A percentile compares a stretch with the other conserved stretches of the same genome.
phyloP scores from a whole-genome alignment of 2,329 filamentous ascomycete genomes.

The Trichoderma koningiopsis region DNA sequence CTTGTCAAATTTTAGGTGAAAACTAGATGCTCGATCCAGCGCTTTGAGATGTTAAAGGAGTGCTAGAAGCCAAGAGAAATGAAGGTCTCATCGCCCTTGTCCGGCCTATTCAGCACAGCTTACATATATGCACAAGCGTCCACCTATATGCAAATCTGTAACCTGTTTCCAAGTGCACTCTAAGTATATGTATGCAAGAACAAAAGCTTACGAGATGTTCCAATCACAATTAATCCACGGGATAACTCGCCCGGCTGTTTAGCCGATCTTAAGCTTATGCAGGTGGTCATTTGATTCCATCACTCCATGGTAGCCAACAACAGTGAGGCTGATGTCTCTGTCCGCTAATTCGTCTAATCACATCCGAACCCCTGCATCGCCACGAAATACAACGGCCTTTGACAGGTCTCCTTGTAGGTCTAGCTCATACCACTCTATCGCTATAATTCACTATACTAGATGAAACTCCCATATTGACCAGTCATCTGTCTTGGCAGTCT shows the following conservation, averaged over 20 bases:
- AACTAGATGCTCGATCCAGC: not conserved
- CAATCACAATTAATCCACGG: not conserved
- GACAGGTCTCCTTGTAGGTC: not conserved
- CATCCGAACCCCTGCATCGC: not conserved
- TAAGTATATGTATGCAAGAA: not conserved
- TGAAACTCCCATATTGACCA: not conserved
- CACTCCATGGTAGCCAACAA: not conserved
- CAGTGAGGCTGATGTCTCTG: not conserved
- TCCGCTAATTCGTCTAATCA: not conserved
- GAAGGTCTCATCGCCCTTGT: conserved; percentile 2
- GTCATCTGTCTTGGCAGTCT: not conserved
- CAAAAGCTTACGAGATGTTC: not conserved
- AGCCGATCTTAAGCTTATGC: not conserved
- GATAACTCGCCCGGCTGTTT: not conserved
- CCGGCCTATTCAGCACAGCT: not conserved
- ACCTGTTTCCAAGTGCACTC: not conserved
- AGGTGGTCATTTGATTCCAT: not conserved
- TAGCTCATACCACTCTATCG: not conserved
- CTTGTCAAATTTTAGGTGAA: not conserved
- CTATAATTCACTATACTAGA: not conserved
- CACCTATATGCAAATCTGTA: not conserved
- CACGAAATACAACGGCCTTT: not conserved
- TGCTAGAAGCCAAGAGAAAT: not conserved
- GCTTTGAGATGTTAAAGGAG: not conserved
- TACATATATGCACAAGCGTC: not conserved